Base-by-base conservation (phyloP, 306 rosid species). In the Gleditsia sinensis region DNA sequence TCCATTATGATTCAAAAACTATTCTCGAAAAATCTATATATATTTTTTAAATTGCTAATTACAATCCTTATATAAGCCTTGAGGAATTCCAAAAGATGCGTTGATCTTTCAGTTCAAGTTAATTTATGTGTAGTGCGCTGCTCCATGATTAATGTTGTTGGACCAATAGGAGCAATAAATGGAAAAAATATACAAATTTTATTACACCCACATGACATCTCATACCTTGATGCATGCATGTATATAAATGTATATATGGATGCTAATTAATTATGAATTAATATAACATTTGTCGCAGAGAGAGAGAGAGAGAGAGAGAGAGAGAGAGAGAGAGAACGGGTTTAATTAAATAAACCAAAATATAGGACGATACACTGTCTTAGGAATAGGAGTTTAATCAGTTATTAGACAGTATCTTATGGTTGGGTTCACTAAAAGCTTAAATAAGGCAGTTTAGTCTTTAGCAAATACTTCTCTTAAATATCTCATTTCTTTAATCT, bases 91-190 rank as follows among this genome's bases (percentile, higher is more conserved):
- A 17, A 59, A 17, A 32, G 66, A 32, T 20, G 45, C 14, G n/a
- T 17, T 59, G 45, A 33, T n/a, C 66, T 59, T 59, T 59, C 66
- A 59, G 66, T 59, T 83, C 49, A 74, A 70, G 56, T 28, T 48
- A 39, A 69, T 81, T 80, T 62, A 39, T 74, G 48, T 59, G 45
- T 59, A 42, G 55, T 72, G 55, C 46, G 45, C 24, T 66, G 68
- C 51, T 48, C 69, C 71, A 51, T 80, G 72, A 74, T 80, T 85
- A 16, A 16, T 32, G 43, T 32, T n/a, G 89, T 75, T 78, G 78
- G 79, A 57, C 50, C 69, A 74, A 71, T 67, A n/a, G 56, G 43
- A n/a, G n/a, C n/a, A n/a, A n/a, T n/a, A n/a, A n/a, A n/a, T n/a
- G n/a, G n/a, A n/a, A n/a, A n/a, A n/a, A 45, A 51, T 61, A 74